Percentiles rank a stretch among this genome's conserved stretches.
Evolutionary conservation across 2,329 filamentous ascomycete genomes (phyloP).

Genomic region (Calonectria crousiana): DNA sequence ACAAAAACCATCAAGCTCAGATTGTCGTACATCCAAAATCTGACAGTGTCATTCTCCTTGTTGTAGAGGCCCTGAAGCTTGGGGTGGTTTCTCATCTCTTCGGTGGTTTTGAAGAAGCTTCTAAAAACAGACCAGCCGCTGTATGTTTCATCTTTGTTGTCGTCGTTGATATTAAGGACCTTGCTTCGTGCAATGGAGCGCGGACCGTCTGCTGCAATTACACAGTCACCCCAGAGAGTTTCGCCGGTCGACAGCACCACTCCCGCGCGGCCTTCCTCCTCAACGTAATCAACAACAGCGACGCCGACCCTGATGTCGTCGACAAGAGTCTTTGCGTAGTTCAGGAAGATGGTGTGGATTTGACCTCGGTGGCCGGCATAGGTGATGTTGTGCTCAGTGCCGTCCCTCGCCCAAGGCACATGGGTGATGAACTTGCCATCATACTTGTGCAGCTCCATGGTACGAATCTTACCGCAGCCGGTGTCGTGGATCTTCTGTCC

Average conservation of each 20-base stretch:
- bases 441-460: conserved; percentile 24
- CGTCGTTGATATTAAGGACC: conserved; percentile 11
- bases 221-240: conserved; percentile 24
- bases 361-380: conserved; percentile 25
- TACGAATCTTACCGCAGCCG: conserved; percentile 11
- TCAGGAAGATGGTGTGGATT: conserved; percentile 18
- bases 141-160: neutral
- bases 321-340: conserved; percentile 20
- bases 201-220: conserved; percentile 23
- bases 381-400: conserved; percentile 16
- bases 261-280: conserved; percentile 6
- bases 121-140: conserved; percentile 21
- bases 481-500: conserved; percentile 25
- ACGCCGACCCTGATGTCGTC: conserved; percentile 19
- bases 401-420: conserved; percentile 22
- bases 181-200: conserved; percentile 18
- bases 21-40: conserved; percentile 27
- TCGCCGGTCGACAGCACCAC: conserved; percentile 19
- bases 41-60: conserved; percentile 13
- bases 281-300: conserved; percentile 15
- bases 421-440: conserved; percentile 21
- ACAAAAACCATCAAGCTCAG: conserved; percentile 23
- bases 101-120: conserved; percentile 22
- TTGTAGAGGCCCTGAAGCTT: conserved; percentile 4
- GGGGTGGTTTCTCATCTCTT: neutral